A percentile compares a stretch with the other conserved stretches of the same genome.
Evolutionary conservation across 164 flowering plant genomes (phyloP).

Genomic region (Buxus sempervirens): DNA sequence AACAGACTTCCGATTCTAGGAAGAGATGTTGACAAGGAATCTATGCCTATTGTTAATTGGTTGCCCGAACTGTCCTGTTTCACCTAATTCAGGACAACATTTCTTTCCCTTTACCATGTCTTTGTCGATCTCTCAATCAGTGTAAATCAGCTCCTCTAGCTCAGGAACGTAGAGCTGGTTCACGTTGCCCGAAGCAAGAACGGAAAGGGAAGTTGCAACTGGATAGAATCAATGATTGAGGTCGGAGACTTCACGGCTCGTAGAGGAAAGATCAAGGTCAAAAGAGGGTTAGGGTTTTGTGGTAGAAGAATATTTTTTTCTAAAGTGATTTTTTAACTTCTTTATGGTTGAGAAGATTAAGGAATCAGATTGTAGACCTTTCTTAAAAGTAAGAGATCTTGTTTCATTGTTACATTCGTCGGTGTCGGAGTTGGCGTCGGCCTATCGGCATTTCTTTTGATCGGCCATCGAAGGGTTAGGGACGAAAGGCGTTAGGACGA

Average conservation of each 20-base stretch:
- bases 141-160: too few relatives aligned
- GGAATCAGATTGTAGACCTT: conserved; percentile 56
- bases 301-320: conserved; percentile 30
- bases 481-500: too few relatives aligned
- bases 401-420: conserved; percentile 10
- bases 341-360: conserved; percentile 44
- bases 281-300: conserved; percentile 56
- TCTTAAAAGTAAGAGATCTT: conserved; percentile 47
- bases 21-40: too few relatives aligned
- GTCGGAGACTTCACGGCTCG: conserved; percentile 88
- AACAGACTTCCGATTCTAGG: too few relatives aligned
- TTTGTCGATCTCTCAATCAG: too few relatives aligned
- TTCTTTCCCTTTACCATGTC: too few relatives aligned
- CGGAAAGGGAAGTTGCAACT: conserved; percentile 76
- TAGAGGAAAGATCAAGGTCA: conserved; percentile 62
- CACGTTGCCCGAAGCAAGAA: conserved; percentile 76
- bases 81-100: too few relatives aligned
- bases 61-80: too few relatives aligned
- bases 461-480: conserved; percentile 63
- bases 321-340: conserved; percentile 24
- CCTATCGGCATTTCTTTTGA: conserved; percentile 50
- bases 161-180: conserved; percentile 97
- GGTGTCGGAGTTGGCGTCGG: conserved; percentile 20
- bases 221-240: conserved; percentile 72
- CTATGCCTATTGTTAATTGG: too few relatives aligned